Percentiles rank a stretch among this genome's conserved stretches.
Conservation (phyloP, 352 stramenopile species). For the Phytophthora nicotianae region DNA sequence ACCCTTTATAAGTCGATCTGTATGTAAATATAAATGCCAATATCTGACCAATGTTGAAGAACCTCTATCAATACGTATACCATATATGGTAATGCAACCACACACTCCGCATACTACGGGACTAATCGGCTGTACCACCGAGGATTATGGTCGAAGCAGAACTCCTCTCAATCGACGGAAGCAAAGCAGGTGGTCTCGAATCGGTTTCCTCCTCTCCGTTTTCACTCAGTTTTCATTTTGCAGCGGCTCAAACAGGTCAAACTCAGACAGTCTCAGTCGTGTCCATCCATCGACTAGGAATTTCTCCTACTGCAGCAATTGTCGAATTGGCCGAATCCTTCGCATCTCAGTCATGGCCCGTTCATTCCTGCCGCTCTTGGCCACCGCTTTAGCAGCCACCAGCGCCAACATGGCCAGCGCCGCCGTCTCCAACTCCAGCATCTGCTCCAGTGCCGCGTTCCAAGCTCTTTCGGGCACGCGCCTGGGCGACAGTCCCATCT, state of each 20-base stretch:
- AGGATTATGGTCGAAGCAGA: constrained; percentile 6
- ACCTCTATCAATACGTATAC: background rate
- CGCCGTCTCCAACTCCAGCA: constrained; percentile 34
- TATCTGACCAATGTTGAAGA: too few relatives aligned
- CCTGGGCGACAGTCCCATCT: constrained; percentile 65
- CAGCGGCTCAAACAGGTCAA: constrained; percentile 8
- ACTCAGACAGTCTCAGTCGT: background rate
- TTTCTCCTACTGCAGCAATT: constrained; percentile 11
- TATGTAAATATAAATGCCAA: too few relatives aligned
- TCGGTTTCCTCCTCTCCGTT: constrained; percentile 1
- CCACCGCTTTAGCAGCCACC: constrained; percentile 6
- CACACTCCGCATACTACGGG: background rate
- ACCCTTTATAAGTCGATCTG: background rate
- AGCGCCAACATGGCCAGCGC: constrained; percentile 19
- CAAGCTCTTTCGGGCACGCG: constrained; percentile 42
- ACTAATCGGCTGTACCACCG: constrained; percentile 16
- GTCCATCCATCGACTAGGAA: constrained; percentile 13
- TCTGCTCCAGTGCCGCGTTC: constrained; percentile 64
- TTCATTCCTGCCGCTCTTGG: constrained; percentile 20
- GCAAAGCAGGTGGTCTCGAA: background rate
- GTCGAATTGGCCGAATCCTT: constrained; percentile 22
- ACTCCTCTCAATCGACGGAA: constrained; percentile 12
- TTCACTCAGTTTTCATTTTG: constrained; percentile 40
- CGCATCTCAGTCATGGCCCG: constrained; percentile 12
- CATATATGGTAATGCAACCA: background rate